Evolutionary conservation across 352 stramenopile species (phyloP), one percentile per base, ranked within the genome.

Genomic region (Phytophthora colocasiae): DNA sequence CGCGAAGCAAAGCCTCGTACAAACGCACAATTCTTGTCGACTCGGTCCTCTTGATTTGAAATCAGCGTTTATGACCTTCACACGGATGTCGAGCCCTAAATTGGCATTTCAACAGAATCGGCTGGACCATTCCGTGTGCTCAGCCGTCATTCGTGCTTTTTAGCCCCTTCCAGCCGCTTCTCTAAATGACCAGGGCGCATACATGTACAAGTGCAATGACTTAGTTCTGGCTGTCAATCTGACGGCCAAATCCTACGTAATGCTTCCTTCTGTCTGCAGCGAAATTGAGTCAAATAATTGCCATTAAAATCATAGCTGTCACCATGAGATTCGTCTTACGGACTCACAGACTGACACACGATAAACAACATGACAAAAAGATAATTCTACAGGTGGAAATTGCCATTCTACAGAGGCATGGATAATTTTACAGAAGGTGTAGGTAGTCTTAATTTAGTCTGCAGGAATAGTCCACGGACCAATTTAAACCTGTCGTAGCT

Each of bases 41-140:
- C n/a, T 41, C n/a, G 29, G 26, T 53, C 27, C 29, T 29, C 7
- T 53, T 15, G 46, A 41, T 41, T 53, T 53, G 46, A 41, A 31
- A 7, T 19, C 4, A 3, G 19, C 3, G 10, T 24, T 29, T 11
- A 51, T n/a, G 34, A n/a, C 4, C 24, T 19, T 36, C 44, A 36
- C 12, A 24, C 29, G 22, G 43, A 50, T 34, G 24, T 34, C 44
- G 2, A 38, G 26, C 46, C 46, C 27, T 39, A 39, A 4, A 40
- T 32, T 49, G 12, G 39, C 44, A 26, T 48, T 48, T 52, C 45
- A 29, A 52, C 45, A 39, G 11, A 40, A 52, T 52, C 46, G 46
- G 46, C 46, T 52, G 26, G 46, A 17, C 3, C 26, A 26, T 40
- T 52, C 46, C 27, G 15, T 3, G 10, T 27, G 15, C 27, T 40